These are phyloP conservation scores for Metarhizium humberi DNA, from an alignment of 2,329 filamentous ascomycete species.

Conservation along the genomic window DNA sequence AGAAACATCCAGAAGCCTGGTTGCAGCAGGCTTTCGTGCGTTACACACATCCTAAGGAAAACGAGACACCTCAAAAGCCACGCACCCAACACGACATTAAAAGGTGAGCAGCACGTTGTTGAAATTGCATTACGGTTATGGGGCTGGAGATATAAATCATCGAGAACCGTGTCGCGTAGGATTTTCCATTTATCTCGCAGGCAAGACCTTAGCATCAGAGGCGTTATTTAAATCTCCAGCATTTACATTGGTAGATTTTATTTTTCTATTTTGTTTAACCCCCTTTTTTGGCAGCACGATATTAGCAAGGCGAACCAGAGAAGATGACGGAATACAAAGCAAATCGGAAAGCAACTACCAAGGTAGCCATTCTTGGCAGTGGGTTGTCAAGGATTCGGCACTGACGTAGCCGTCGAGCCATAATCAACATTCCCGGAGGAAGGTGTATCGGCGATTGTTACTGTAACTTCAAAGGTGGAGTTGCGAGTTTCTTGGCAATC, in stretches of 20 bases:
- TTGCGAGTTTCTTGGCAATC: not conserved
- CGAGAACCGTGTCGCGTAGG: not conserved
- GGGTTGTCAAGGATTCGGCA: no score
- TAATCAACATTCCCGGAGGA: not conserved
- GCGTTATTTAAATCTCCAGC: not conserved
- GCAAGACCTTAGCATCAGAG: not conserved
- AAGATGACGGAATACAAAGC: no score
- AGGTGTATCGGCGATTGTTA: not conserved
- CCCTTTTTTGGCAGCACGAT: no score
- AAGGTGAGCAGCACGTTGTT: not conserved
- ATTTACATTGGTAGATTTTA: not conserved
- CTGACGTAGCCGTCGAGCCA: no score
- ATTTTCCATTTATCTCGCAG: not conserved
- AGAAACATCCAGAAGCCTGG: constrained; percentile 46
- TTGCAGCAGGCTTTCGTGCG: constrained; percentile 49
- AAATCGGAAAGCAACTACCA: no score
- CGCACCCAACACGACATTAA: not conserved
- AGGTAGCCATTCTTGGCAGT: no score
- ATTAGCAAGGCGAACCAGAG: no score
- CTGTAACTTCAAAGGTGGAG: not conserved
- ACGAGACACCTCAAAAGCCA: not conserved
- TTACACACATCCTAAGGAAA: constrained; percentile 15
- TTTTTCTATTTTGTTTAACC: no score
- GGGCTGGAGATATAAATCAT: not conserved
- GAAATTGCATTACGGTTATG: not conserved